phyloP scores from a whole-genome alignment of 805 yeast genomes.

The Ogataea ramenticola region DNA sequence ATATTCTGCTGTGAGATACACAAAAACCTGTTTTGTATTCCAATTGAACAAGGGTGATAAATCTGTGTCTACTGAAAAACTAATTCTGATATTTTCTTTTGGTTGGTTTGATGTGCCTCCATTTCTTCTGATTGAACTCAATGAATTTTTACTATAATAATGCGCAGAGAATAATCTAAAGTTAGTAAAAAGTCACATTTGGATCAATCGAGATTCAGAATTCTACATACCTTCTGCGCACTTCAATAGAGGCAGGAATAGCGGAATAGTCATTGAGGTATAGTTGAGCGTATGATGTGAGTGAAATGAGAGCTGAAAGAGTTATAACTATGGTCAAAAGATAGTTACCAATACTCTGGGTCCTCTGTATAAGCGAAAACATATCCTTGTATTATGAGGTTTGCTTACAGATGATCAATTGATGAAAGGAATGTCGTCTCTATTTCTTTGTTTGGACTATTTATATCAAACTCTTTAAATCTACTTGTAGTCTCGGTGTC shows the following conservation, averaged over 20 bases:
- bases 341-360: background rate
- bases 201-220: slow-evolving; percentile 23
- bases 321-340: background rate
- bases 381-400: background rate
- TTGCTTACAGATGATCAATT: no score
- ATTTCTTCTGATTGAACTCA: slow-evolving; percentile 21
- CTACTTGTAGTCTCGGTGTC: no score
- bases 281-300: slow-evolving; percentile 44
- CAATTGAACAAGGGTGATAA: slow-evolving; percentile 80
- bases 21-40: slow-evolving; percentile 96
- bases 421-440: no score
- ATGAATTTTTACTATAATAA: slow-evolving; percentile 19
- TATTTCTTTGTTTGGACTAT: no score
- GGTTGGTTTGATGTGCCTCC: slow-evolving; percentile 63
- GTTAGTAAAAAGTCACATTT: slow-evolving; percentile 19
- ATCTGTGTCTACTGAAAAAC: slow-evolving; percentile 71
- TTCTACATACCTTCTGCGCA: slow-evolving; percentile 5
- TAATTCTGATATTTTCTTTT: slow-evolving; percentile 67
- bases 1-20: slow-evolving; percentile 83
- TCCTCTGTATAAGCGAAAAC: slow-evolving; percentile 3
- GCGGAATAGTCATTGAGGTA: slow-evolving; percentile 36
- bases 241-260: slow-evolving; percentile 19
- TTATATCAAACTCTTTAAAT: no score
- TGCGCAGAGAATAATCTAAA: background rate
- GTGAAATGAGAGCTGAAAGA: background rate